Conservation (phyloP, 352 stramenopile species). For the Phytopythium boreale region DNA sequence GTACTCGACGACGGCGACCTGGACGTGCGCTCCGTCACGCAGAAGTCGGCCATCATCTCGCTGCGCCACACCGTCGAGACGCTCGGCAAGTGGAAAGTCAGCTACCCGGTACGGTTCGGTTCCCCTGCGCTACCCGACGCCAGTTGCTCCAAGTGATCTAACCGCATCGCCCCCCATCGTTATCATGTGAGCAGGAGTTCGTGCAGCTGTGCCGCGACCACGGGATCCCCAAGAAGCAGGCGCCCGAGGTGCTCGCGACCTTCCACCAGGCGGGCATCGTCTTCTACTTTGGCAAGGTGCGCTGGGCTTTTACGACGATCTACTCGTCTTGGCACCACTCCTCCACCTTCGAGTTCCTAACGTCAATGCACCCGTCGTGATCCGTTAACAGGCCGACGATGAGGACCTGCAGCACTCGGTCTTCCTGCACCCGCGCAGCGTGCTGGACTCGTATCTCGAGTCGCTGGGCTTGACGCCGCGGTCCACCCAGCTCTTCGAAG, state of each 20-base stretch:
- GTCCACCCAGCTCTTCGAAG: slow-evolving; percentile 62
- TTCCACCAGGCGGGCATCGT: slow-evolving; percentile 78
- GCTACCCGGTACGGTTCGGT: slow-evolving; percentile 31
- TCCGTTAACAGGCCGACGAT: slow-evolving; percentile 34
- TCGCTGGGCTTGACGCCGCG: slow-evolving; percentile 70
- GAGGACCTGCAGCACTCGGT: slow-evolving; percentile 72
- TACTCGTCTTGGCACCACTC: background rate
- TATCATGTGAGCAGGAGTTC: slow-evolving; percentile 41
- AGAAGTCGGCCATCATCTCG: slow-evolving; percentile 79
- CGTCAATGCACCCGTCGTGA: slow-evolving; percentile 3
- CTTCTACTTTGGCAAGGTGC: slow-evolving; percentile 71
- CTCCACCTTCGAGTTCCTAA: background rate
- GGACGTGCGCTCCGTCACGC: slow-evolving; percentile 71
- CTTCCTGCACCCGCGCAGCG: slow-evolving; percentile 77
- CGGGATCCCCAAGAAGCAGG: slow-evolving; percentile 85
- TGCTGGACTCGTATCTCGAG: slow-evolving; percentile 76
- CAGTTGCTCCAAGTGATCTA: background rate
- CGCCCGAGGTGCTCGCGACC: slow-evolving; percentile 61
- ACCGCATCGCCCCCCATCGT: no score
- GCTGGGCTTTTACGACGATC: background rate
- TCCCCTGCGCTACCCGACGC: background rate
- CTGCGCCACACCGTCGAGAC: slow-evolving; percentile 66
- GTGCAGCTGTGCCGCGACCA: slow-evolving; percentile 60
- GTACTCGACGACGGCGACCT: slow-evolving; percentile 71
- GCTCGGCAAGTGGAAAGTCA: slow-evolving; percentile 81